Evolutionary conservation across 2,329 filamentous ascomycete genomes (phyloP).

Genomic region (Clarireedia paspali): DNA sequence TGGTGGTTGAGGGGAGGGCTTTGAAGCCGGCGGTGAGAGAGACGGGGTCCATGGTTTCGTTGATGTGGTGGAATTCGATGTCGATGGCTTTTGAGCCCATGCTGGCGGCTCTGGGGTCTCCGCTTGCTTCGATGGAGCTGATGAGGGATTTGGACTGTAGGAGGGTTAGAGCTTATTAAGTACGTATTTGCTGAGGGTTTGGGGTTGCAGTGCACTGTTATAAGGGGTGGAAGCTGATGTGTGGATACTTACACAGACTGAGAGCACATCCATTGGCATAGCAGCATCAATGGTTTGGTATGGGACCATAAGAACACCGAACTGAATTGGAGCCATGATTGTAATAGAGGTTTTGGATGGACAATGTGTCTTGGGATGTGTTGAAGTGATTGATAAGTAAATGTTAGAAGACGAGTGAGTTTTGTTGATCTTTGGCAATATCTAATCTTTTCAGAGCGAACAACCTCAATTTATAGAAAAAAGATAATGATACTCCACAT

Average conservation of each 20-base stretch:
- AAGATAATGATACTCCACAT: not conserved
- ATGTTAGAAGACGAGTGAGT: too few species aligned
- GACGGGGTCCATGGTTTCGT: constrained; percentile 19
- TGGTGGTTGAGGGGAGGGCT: constrained; percentile 16
- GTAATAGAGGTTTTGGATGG: not conserved
- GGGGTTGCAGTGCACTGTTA: too few species aligned
- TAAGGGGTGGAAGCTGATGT: not conserved
- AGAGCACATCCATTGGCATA: constrained; percentile 23
- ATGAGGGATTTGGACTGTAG: not conserved
- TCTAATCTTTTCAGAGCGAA: not conserved
- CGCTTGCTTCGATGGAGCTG: not conserved
- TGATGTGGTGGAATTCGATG: constrained; percentile 23
- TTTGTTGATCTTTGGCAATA: not conserved
- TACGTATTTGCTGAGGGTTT: not conserved
- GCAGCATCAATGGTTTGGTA: constrained; percentile 23
- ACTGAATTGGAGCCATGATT: constrained; percentile 21
- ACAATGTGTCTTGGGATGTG: not conserved
- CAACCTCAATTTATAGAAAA: not conserved
- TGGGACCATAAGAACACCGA: constrained; percentile 22
- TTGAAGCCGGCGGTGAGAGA: constrained; percentile 10
- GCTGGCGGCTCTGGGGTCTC: not conserved
- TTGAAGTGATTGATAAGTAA: not conserved
- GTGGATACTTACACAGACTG: constrained; percentile 11
- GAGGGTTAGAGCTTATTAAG: not conserved
- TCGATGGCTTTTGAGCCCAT: constrained; percentile 15